Evolutionary conservation across 2,329 filamentous ascomycete species (phyloP).

Genomic region (Fusarium brevicatenulatum): DNA sequence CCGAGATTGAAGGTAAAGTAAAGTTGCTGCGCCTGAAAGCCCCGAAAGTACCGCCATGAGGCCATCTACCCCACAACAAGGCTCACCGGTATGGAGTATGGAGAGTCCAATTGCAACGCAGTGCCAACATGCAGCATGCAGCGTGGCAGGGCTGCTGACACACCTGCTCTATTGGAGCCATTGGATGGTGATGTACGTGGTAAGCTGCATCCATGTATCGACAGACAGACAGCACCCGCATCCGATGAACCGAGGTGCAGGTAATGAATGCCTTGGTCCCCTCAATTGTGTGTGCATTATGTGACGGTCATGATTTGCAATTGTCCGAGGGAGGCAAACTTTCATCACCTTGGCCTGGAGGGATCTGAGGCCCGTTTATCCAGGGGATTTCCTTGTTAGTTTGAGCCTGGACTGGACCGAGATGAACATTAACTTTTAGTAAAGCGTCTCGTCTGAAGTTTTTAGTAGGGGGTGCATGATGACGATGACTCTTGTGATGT

Average conservation of each 20-base stretch:
- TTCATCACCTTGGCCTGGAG: not conserved
- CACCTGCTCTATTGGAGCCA: constrained; percentile 30
- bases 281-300: not conserved
- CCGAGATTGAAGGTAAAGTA: constrained; percentile 25
- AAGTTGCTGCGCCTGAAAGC: constrained; percentile 9
- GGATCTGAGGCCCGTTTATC: constrained; percentile 5
- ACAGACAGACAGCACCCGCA: constrained; percentile 1
- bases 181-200: not conserved
- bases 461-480: constrained; percentile 28
- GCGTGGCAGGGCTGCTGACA: constrained; percentile 17
- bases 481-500: constrained; percentile 20
- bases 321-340: constrained; percentile 4
- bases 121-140: constrained; percentile 11
- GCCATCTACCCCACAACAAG: constrained; percentile 35
- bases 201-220: not conserved
- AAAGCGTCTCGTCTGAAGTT: constrained; percentile 1
- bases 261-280: not conserved
- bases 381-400: constrained; percentile 18
- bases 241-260: constrained; percentile 22
- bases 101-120: constrained; percentile 30
- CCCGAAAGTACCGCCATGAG: constrained; percentile 22
- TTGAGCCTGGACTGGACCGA: not conserved
- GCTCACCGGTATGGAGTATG: constrained; percentile 38
- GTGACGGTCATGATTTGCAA: constrained; percentile 8
- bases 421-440: not conserved